Conservation (phyloP, 441 rosid genomes). For the Gossypium davidsonii region DNA sequence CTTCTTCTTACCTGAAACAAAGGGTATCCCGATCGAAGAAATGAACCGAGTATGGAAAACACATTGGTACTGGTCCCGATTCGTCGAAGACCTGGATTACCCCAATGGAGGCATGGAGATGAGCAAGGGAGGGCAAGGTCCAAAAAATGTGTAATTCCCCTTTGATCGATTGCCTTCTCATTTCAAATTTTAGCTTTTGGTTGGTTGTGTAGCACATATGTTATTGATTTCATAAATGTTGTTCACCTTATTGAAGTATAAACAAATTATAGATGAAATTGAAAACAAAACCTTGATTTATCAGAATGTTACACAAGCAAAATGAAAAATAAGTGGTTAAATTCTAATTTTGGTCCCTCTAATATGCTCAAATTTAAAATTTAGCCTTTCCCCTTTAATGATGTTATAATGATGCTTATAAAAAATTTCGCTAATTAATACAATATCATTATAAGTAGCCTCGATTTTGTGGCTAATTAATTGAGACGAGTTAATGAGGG, state of each 20-base stretch:
- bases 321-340: too few relatives aligned
- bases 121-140: slow-evolving; percentile 38
- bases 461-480: too few relatives aligned
- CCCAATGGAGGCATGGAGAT: slow-evolving; percentile 41
- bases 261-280: background rate
- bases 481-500: background rate
- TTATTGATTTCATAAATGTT: background rate
- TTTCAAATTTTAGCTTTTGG: background rate
- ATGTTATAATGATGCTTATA: too few relatives aligned
- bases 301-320: background rate
- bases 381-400: too few relatives aligned
- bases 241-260: background rate
- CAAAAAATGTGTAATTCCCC: slow-evolving; percentile 34
- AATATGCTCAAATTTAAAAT: too few relatives aligned
- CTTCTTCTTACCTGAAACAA: slow-evolving; percentile 76
- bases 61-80: slow-evolving; percentile 80
- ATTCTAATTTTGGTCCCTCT: too few relatives aligned
- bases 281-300: background rate
- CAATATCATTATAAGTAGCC: too few relatives aligned
- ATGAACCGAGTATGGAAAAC: slow-evolving; percentile 63
- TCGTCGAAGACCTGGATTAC: slow-evolving; percentile 32
- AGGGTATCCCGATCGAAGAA: slow-evolving; percentile 79
- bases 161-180: background rate
- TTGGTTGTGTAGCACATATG: background rate
- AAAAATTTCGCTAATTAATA: too few relatives aligned